Evolutionary conservation across 2,329 filamentous ascomycete species (phyloP).

Genomic region (Aspergillus transmontanensis): DNA sequence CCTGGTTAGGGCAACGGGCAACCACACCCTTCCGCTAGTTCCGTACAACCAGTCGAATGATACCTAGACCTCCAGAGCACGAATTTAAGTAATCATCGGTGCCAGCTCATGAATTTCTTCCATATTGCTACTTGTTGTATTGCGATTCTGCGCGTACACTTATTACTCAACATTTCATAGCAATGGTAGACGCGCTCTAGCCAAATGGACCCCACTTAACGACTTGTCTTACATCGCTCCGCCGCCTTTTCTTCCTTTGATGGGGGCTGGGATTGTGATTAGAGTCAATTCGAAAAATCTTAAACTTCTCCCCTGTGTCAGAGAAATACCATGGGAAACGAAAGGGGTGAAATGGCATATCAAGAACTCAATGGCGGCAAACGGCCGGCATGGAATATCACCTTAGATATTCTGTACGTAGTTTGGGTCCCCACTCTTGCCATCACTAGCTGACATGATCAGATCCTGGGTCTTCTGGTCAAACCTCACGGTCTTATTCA

Average conservation of each 20-base stretch:
- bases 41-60: neutral
- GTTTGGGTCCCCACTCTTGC: neutral
- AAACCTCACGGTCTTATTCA: slow-evolving; percentile 73
- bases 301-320: no score
- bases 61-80: neutral
- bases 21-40: neutral
- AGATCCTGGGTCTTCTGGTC: slow-evolving; percentile 26
- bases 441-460: neutral
- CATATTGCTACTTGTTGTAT: neutral
- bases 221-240: neutral
- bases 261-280: neutral
- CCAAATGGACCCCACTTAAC: neutral
- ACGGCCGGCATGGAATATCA: slow-evolving; percentile 12
- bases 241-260: neutral
- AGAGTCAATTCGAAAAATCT: neutral
- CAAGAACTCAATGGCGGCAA: neutral
- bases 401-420: slow-evolving; percentile 16
- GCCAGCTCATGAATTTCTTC: neutral
- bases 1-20: neutral
- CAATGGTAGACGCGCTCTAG: neutral
- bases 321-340: neutral
- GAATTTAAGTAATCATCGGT: neutral
- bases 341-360: neutral
- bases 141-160: neutral
- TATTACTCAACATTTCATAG: neutral